Evolutionary conservation across 345 rosid genomes (phyloP).

Genomic region (Citrus australasica): DNA sequence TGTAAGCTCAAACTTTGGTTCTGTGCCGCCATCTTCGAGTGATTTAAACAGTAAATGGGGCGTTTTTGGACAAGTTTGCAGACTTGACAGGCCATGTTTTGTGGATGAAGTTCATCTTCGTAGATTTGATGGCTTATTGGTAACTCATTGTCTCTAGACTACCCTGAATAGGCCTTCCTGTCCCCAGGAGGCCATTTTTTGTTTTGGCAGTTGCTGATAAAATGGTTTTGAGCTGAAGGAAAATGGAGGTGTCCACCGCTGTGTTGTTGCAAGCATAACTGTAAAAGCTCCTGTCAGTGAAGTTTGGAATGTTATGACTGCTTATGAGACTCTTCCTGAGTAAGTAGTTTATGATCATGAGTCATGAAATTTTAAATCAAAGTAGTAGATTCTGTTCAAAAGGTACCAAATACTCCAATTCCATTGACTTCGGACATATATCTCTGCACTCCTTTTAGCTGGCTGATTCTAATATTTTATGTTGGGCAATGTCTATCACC

Average conservation of each 20-base stretch:
- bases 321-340: slow-evolving; percentile 97
- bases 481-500: not conserved
- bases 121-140: slow-evolving; percentile 92
- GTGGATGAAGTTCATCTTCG: slow-evolving; percentile 99
- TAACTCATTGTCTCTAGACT: slow-evolving; percentile 35
- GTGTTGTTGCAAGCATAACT: slow-evolving; percentile 90
- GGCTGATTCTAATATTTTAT: not conserved
- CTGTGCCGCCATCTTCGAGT: slow-evolving; percentile 35
- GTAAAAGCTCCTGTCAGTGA: slow-evolving; percentile 94
- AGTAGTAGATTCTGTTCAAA: not conserved
- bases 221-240: slow-evolving; percentile 63
- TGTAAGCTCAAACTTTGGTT: slow-evolving; percentile 37
- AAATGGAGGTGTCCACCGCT: slow-evolving; percentile 94
- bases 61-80: slow-evolving; percentile 71
- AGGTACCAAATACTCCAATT: not conserved
- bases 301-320: slow-evolving; percentile 91
- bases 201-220: slow-evolving; percentile 31
- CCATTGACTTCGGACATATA: not conserved
- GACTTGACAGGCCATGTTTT: slow-evolving; percentile 66
- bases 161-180: slow-evolving; percentile 19
- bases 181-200: slow-evolving; percentile 8
- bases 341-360: slow-evolving; percentile 29
- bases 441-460: not conserved
- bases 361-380: not conserved
- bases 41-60: slow-evolving; percentile 75